A percentile compares a stretch with the other conserved stretches of the same genome.
phyloP scores from a whole-genome alignment of 176 grass and related monocot genomes.

The Hyparrhenia diplandra region DNA sequence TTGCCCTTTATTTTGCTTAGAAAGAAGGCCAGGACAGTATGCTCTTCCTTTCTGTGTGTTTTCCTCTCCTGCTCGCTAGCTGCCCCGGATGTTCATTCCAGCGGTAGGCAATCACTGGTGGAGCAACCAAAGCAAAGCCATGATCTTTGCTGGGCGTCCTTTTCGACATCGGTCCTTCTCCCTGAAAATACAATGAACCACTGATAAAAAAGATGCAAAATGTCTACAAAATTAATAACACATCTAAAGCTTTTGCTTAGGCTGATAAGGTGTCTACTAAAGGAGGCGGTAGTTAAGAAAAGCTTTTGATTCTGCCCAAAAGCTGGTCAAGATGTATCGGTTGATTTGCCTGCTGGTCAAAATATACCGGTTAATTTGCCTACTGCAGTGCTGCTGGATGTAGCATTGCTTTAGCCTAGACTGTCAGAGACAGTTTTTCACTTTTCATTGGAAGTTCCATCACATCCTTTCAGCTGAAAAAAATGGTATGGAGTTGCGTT shows the following conservation, averaged over 20 bases:
- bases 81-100: slow-evolving; percentile 13
- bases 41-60: slow-evolving; percentile 14
- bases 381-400: neutral
- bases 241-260: slow-evolving; percentile 9
- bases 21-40: slow-evolving; percentile 26
- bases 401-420: slow-evolving; percentile 20
- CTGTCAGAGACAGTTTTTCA: neutral
- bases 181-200: slow-evolving; percentile 22
- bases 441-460: neutral
- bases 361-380: slow-evolving; percentile 4
- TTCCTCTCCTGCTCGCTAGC: no score
- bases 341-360: slow-evolving; percentile 17
- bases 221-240: slow-evolving; percentile 8
- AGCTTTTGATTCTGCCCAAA: neutral
- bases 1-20: slow-evolving; percentile 32
- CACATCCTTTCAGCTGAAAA: neutral
- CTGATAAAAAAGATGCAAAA: slow-evolving; percentile 19
- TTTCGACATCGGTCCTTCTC: slow-evolving; percentile 16
- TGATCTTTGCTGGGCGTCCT: slow-evolving; percentile 9
- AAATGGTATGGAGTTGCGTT: neutral
- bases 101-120: slow-evolving; percentile 30
- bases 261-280: slow-evolving; percentile 10
- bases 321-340: slow-evolving; percentile 3
- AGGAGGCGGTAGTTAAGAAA: neutral
- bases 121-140: slow-evolving; percentile 27